A percentile compares a stretch with the other conserved stretches of the same genome.
Evolutionary conservation across 345 rosid species (phyloP).

Genomic region (Zanthoxylum bungeanum): DNA sequence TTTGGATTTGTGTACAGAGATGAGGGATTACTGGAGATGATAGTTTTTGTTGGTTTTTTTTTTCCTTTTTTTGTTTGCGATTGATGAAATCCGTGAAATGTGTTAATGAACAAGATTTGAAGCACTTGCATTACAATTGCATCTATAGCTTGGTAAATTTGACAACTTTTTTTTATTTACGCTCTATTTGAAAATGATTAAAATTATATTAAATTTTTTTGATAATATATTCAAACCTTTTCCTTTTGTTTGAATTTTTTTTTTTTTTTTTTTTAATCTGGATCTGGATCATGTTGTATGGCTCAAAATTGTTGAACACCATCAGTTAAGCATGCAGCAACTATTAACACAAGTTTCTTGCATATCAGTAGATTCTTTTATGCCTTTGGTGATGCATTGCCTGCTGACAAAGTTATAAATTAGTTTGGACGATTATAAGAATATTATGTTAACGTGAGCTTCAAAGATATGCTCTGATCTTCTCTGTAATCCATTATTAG

Average conservation of each 20-base stretch:
- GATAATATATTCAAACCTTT: too few relatives aligned
- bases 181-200: too few relatives aligned
- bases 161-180: too few relatives aligned
- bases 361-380: not conserved
- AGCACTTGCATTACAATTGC: not conserved
- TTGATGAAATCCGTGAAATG: not conserved
- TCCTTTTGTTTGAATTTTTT: too few relatives aligned
- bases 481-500: slow-evolving; percentile 5
- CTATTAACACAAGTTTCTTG: not conserved
- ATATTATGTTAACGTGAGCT: slow-evolving; percentile 5
- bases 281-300: too few relatives aligned
- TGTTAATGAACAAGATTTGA: not conserved
- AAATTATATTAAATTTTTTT: too few relatives aligned
- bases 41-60: not conserved
- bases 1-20: not conserved
- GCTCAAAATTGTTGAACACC: too few relatives aligned
- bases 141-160: too few relatives aligned
- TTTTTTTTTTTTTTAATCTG: too few relatives aligned
- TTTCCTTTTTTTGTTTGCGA: not conserved
- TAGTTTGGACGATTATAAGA: slow-evolving; percentile 7
- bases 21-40: not conserved
- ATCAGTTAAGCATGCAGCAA: not conserved
- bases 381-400: not conserved
- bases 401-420: not conserved
- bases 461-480: slow-evolving; percentile 11